phyloP scores from a whole-genome alignment of 75 land plant species.

The Sequoiadendron giganteum region DNA sequence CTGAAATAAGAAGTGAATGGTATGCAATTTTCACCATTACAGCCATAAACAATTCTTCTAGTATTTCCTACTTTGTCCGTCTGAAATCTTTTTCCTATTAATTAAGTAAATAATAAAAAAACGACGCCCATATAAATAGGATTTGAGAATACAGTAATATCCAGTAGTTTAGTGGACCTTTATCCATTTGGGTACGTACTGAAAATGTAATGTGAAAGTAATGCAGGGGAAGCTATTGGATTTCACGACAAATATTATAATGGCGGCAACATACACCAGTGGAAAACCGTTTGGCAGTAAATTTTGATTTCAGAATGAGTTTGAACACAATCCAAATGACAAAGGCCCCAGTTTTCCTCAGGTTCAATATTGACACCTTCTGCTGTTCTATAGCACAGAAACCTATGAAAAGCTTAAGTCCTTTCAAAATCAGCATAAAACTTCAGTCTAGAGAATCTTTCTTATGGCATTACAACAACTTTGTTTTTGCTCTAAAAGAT shows the following conservation, averaged over 20 bases:
- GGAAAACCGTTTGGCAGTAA: neutral
- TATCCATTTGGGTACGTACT: neutral
- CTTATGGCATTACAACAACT: neutral
- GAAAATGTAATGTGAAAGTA: neutral
- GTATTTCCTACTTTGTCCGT: too few species aligned
- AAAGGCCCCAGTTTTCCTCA: neutral
- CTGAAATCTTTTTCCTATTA: too few species aligned
- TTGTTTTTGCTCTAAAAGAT: neutral
- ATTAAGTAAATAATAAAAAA: too few species aligned
- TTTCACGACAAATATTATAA: neutral
- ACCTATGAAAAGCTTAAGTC: neutral
- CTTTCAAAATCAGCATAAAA: neutral
- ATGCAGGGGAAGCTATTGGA: neutral
- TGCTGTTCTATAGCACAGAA: neutral
- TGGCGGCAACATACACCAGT: neutral
- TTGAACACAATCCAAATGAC: neutral
- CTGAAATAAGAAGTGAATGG: too few species aligned
- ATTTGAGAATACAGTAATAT: neutral
- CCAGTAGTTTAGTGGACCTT: neutral
- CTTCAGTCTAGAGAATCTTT: neutral
- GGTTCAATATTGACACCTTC: neutral
- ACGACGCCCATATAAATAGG: neutral
- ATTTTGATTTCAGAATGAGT: neutral
- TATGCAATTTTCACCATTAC: too few species aligned
- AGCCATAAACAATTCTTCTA: too few species aligned